Percentiles rank a stretch among this genome's conserved stretches.
Evolutionary conservation across 768 basidiomycete genomes (phyloP).

Genomic region (Tricholoma sp.): DNA sequence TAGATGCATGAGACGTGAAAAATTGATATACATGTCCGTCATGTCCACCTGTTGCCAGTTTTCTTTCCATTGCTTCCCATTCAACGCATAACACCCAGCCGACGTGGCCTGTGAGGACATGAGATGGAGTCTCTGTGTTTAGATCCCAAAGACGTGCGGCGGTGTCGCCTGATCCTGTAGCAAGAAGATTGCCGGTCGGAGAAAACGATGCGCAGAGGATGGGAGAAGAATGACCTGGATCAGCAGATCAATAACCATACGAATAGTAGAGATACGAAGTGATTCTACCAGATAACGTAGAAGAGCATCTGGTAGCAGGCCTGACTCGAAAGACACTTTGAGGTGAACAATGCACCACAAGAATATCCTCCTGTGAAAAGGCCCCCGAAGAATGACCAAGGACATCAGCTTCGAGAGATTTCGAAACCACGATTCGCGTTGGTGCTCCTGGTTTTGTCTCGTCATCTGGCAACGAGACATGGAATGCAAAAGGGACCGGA

Average conservation of each 20-base stretch:
- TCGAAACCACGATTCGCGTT: conserved; percentile 77
- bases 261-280: neutral
- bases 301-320: conserved; percentile 91
- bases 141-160: conserved; percentile 93
- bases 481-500: conserved; percentile 89
- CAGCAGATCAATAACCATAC: neutral
- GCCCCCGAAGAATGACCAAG: conserved; percentile 65
- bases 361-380: conserved; percentile 82
- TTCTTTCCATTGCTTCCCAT: conserved; percentile 92
- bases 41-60: conserved; percentile 89
- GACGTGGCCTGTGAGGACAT: conserved; percentile 81
- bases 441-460: conserved; percentile 49
- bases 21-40: conserved; percentile 73
- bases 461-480: conserved; percentile 67
- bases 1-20: neutral
- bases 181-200: conserved; percentile 85
- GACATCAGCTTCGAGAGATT: conserved; percentile 80
- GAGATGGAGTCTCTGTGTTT: conserved; percentile 86
- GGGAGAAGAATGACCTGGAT: conserved; percentile 80
- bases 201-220: conserved; percentile 96
- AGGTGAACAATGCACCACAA: conserved; percentile 86
- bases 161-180: conserved; percentile 94
- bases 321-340: conserved; percentile 94
- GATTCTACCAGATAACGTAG: conserved; percentile 73
- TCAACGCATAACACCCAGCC: conserved; percentile 98